Conservation (phyloP, 2,329 filamentous ascomycete genomes). For the Neopestalotiopsis clavispora region DNA sequence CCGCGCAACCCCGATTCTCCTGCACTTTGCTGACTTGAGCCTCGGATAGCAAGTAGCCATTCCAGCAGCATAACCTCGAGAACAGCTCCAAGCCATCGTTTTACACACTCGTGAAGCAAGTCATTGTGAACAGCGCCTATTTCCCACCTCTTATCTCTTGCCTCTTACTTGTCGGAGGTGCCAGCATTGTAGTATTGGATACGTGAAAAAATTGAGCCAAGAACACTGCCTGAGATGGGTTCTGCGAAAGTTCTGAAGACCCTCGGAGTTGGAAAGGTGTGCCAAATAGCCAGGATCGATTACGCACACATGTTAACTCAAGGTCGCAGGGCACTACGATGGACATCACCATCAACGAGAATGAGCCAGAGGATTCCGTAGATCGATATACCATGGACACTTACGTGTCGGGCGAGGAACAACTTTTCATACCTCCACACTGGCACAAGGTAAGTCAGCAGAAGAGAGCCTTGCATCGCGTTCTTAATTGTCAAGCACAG, state of each 20-base stretch:
- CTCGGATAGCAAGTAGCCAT: no score
- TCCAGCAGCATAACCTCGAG: no score
- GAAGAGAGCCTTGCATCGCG: background rate
- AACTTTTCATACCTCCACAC: background rate
- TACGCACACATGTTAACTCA: background rate
- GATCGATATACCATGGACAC: background rate
- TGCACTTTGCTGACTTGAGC: no score
- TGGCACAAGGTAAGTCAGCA: conserved; percentile 4
- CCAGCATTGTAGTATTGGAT: no score
- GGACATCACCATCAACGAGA: background rate
- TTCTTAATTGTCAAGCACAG: background rate
- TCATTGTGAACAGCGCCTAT: no score
- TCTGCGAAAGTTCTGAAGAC: background rate
- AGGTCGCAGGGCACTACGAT: background rate
- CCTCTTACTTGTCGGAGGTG: no score
- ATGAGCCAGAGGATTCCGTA: background rate
- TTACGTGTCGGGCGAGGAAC: background rate
- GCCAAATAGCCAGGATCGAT: background rate
- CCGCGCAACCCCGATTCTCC: no score
- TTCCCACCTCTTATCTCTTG: no score
- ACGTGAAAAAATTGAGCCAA: no score
- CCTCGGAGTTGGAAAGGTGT: background rate
- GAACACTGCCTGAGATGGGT: background rate
- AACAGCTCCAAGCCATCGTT: no score
- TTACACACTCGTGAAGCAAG: no score